Percentiles rank a stretch among this genome's conserved stretches.
phyloP scores from a whole-genome alignment of 2,329 filamentous ascomycete genomes.

The Atkinsonella hypoxylon region DNA sequence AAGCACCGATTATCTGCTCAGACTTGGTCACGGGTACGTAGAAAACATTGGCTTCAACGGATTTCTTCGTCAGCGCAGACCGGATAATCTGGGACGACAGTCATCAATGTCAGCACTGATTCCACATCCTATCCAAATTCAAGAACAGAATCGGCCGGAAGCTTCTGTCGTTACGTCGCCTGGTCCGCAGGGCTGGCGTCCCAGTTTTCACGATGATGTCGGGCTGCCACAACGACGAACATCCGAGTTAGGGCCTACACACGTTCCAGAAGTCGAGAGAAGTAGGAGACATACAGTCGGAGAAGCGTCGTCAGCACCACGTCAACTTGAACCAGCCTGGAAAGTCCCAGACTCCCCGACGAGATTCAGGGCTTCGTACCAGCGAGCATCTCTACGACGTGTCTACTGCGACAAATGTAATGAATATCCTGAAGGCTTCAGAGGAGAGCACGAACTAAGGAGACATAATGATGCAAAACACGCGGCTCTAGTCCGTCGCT shows the following conservation, averaged over 20 bases:
- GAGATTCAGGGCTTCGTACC: constrained; percentile 30
- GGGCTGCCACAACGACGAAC: constrained; percentile 5
- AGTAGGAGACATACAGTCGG: constrained; percentile 32
- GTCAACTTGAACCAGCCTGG: constrained; percentile 25
- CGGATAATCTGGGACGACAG: constrained; percentile 1
- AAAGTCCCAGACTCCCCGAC: constrained; percentile 30
- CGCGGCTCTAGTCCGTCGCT: constrained; percentile 40
- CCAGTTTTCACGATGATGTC: constrained; percentile 9
- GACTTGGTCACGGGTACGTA: constrained; percentile 32
- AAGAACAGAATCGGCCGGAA: constrained; percentile 6
- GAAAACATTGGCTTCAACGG: constrained; percentile 23
- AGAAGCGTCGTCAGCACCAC: constrained; percentile 30
- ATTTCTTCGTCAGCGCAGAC: constrained; percentile 17
- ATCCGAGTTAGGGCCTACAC: constrained; percentile 4
- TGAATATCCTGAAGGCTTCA: constrained; percentile 75
- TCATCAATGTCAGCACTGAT: constrained; percentile 8
- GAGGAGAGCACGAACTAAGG: constrained; percentile 76
- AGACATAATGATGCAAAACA: constrained; percentile 53
- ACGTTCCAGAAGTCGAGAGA: constrained; percentile 9
- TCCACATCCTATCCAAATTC: constrained; percentile 1
- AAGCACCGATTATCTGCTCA: constrained; percentile 37
- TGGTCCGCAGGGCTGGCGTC: constrained; percentile 6
- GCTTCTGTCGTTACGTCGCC: neutral
- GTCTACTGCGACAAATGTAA: constrained; percentile 69
- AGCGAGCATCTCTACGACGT: constrained; percentile 50